Base-by-base conservation (phyloP, 257 asterid genomes). In the Plantago major region DNA sequence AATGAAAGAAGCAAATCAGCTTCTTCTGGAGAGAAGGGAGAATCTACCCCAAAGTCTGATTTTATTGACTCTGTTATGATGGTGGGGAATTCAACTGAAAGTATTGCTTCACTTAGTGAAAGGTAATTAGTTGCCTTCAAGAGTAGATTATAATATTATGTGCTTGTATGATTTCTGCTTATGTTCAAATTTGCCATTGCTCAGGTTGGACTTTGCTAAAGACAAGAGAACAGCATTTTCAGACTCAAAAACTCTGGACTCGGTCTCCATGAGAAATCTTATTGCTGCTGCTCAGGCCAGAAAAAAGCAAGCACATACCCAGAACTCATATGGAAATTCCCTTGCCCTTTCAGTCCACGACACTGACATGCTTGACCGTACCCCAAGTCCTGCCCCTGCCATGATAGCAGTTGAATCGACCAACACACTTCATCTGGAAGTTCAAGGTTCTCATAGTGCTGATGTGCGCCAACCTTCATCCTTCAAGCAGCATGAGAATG, bases 261-360 rank as follows among this genome's bases (percentile, higher is more conserved):
- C 93, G 42, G 76, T 46, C 74, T 82, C 96, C 68, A 88, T 91
- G 95, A 91, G 67, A 74, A 72, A 84, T 74, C 90, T 91, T 38
- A 88, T 91, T 69, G 98, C 98, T 67, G 96, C 90, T 69, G 98
- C 98, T 77, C 96, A 88, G 84, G 98, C 88, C 12, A 86, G 86
- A 67, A 88, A 76, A 71, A 83, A 78, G 72, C 88, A 81, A 78
- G 78, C 96, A 13, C 82, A 79, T 75, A 62, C 69, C 65, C 90
- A 76, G 71, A 76, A 55, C 60, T 59, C 79, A 26, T 74, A 66
- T 66, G 87, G 73, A 63, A 78, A 72, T 76, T 49, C 74, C 50
- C 65, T 63, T 67, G 74, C 68, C 58, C 51, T 73, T 67, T 70
- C 79, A 14, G 67, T 73, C 56, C 59, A 76, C 45, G 82, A 76